phyloP scores from a whole-genome alignment of 179 eudicot genomes.

The Silene vulgaris region DNA sequence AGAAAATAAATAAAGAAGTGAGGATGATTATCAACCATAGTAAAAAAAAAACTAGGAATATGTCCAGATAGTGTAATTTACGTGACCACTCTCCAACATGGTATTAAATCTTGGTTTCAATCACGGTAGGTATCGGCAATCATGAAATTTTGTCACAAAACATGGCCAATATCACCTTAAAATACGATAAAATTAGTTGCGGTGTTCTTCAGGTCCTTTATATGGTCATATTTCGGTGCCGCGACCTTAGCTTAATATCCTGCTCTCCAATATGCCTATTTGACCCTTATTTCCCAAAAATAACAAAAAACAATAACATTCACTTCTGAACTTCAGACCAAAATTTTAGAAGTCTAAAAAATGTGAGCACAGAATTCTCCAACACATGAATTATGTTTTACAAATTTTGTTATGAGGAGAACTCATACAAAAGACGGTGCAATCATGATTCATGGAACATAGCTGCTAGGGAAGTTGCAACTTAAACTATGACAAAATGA shows the following conservation, averaged over 20 bases:
- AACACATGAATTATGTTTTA: neutral
- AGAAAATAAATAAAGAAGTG: conserved; percentile 19
- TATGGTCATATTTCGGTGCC: too few relatives aligned
- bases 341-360: neutral
- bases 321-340: neutral
- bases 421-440: neutral
- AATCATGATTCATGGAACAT: neutral
- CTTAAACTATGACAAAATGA: neutral
- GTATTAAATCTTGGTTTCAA: neutral
- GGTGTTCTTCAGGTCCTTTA: too few relatives aligned
- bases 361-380: neutral
- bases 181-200: too few relatives aligned
- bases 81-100: neutral
- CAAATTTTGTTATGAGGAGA: neutral
- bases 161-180: too few relatives aligned
- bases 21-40: neutral
- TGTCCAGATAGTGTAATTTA: neutral
- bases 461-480: neutral
- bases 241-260: too few relatives aligned
- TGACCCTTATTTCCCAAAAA: neutral
- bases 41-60: neutral
- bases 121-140: too few relatives aligned
- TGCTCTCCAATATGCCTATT: neutral
- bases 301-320: neutral
- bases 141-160: too few relatives aligned